phyloP scores from a whole-genome alignment of 2,329 filamentous ascomycete species.

The Ophiocordyceps australis region DNA sequence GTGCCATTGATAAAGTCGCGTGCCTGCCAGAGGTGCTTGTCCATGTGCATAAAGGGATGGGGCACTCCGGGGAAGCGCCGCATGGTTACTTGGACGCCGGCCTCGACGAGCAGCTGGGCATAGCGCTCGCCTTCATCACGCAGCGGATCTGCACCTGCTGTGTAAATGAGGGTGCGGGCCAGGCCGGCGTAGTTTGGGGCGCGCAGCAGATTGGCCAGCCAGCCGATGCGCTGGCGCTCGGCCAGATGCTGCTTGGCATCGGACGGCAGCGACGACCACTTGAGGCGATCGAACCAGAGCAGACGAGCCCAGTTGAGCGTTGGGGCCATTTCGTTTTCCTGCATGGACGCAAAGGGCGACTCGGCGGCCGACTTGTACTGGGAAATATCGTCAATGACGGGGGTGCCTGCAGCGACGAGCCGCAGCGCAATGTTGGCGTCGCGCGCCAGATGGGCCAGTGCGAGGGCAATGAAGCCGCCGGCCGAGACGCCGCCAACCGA shows the following conservation, averaged over 20 bases:
- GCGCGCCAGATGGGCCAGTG: constrained; percentile 19
- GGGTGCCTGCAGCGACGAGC: constrained; percentile 20
- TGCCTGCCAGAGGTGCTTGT: constrained; percentile 16
- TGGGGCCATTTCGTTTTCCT: constrained; percentile 20
- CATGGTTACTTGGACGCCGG: constrained; percentile 24
- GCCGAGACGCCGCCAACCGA: constrained; percentile 26
- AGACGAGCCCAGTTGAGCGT: constrained; percentile 24
- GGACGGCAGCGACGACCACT: constrained; percentile 9
- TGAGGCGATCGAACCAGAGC: constrained; percentile 19
- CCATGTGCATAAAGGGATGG: constrained; percentile 32
- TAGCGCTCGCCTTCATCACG: constrained; percentile 31
- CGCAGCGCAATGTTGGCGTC: constrained; percentile 12
- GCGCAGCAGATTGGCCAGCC: constrained; percentile 14
- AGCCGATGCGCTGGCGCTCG: constrained; percentile 6
- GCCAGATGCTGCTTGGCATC: constrained; percentile 3
- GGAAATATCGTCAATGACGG: constrained; percentile 20
- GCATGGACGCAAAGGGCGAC: constrained; percentile 20
- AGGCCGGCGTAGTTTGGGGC: constrained; percentile 15
- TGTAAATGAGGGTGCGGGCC: constrained; percentile 20
- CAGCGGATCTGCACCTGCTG: constrained; percentile 23
- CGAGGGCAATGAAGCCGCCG: constrained; percentile 20
- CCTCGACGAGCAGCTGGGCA: constrained; percentile 18
- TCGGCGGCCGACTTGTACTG: constrained; percentile 14
- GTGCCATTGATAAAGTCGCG: constrained; percentile 14
- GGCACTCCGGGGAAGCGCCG: constrained; percentile 27